Base-by-base conservation (phyloP, 805 yeast genomes). In the Ogataea paradorogensis region DNA sequence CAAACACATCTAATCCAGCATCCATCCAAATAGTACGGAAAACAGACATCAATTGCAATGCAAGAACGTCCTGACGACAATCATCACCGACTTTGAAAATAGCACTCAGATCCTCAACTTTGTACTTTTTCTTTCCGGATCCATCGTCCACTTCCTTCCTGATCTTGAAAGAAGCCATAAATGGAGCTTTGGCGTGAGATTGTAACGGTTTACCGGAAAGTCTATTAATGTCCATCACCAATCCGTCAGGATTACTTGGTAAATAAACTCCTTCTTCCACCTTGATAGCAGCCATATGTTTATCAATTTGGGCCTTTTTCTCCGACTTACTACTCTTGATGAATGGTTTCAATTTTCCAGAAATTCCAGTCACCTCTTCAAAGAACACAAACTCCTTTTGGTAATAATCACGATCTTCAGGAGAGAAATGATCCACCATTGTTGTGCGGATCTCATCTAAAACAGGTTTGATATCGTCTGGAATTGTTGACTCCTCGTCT, bases 31-130 rank as follows among this genome's bases (percentile, higher is more conserved):
- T 86, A 30, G 91, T 80, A 53, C 95, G 76, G 71, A 95, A 93
- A 26, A 93, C 81, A 3, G 96, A 84, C 42, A 95, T 84, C 56
- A 93, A 70, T 59, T 93, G 99, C 43, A 93, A 69, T 0, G 96
- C 97, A 50, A 93, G 73, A 35, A 93, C 91, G 65, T 93, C 99
- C 63, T 93, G 99, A 52, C 99, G 77, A 69, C 98, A 91, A 65
- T 93, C 99, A 66, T 93, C 99, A 45, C 99, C 99, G 40, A 93
- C 99, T 63, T 93, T 93, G 76, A 93, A 93, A 61, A 93, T 95
- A 10, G 99, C 99, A 57, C 95, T 81, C 58, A 89, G 89, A 5
- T 74, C 71, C 5, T 57, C 48, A n/a, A 47, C 50, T 21, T 56
- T 57, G 20, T 39, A 21, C 15, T 46, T 45, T 13, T 61, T 55